Percentiles rank a stretch among this genome's conserved stretches.
phyloP scores from a whole-genome alignment of 1,284 basidiomycete genomes.

The Rhodofomes roseus region DNA sequence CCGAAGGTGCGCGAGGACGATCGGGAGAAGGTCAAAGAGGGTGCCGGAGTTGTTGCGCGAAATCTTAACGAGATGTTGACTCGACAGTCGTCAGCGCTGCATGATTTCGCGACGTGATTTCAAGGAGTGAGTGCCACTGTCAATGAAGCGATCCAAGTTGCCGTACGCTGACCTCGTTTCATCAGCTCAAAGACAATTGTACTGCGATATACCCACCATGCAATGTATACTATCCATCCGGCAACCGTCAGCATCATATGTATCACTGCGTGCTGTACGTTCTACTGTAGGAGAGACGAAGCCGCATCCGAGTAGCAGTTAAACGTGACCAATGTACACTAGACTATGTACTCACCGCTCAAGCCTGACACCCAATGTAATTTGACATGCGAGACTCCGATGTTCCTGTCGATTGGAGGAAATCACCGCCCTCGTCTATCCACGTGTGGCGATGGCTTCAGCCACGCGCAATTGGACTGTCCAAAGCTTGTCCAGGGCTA shows the following conservation, averaged over 20 bases:
- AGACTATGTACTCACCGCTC: conserved; percentile 1
- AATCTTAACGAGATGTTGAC: conserved; percentile 50
- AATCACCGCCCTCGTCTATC: no score
- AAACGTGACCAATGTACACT: neutral
- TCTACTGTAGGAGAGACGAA: neutral
- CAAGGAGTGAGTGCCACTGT: conserved; percentile 16
- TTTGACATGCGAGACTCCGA: neutral
- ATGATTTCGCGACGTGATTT: conserved; percentile 20
- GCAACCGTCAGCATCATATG: conserved; percentile 12
- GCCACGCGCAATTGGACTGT: no score
- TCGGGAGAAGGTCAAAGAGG: conserved; percentile 35
- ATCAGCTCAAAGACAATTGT: conserved; percentile 13
- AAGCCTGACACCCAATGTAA: neutral
- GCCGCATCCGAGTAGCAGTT: neutral
- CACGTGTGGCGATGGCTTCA: no score
- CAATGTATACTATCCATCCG: conserved; percentile 23
- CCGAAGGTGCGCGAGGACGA: conserved; percentile 42
- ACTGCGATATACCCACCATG: conserved; percentile 25
- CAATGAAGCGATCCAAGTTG: neutral
- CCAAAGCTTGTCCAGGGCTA: no score
- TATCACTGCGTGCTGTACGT: conserved; percentile 8
- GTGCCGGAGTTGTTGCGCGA: conserved; percentile 44
- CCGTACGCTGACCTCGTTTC: conserved; percentile 8
- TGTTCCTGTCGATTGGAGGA: no score
- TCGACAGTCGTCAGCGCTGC: conserved; percentile 12